Base-by-base conservation (phyloP, 148 eudicot genomes). In the Amaranthus hypochondriacus region DNA sequence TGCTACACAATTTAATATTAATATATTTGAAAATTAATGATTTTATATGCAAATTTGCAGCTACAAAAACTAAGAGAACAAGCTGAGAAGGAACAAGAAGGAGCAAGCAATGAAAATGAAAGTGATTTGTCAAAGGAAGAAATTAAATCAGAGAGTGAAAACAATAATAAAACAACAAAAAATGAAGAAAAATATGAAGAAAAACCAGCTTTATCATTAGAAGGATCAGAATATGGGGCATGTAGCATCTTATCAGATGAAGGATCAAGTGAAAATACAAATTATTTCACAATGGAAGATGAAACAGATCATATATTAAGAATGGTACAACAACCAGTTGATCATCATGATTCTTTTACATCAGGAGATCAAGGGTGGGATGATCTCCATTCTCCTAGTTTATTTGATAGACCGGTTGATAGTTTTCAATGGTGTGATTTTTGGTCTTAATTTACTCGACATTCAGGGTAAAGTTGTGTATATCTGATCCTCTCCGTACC, bases 351-450 rank as follows among this genome's bases (percentile, higher is more conserved):
- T 72, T 69, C 87, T 0, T 61, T 82, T 52, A 68, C 83, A 48
- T 78, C 84, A 1, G 56, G 69, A 7, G 86, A 86, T 28, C 39
- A 28, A 54, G 75, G 76, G 7, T 87, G 87, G 86, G 86, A 68
- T 13, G 78, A 78, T 28, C 83, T 83, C 56, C 78, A 69, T 28
- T 74, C 84, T 7, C 70, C 80, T 21, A 80, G 76, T 12, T 56
- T 79, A 57, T 80, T 73, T 21, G 85, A 86, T 56, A 76, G 74
- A 49, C 71, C 81, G 18, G 75, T 77, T 74, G 81, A 69, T 61
- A 72, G 70, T 66, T 73, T 21, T 4, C 86, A 84, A 72, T 89
- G 93, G 94, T 88, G 87, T 85, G 93, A 89, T 70, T 82, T 87
- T 74, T 89, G 93, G 93, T 53, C 87, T 63, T 87, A 62, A 43